phyloP scores from a whole-genome alignment of 768 basidiomycete genomes.

The Phanerochaete sordida region DNA sequence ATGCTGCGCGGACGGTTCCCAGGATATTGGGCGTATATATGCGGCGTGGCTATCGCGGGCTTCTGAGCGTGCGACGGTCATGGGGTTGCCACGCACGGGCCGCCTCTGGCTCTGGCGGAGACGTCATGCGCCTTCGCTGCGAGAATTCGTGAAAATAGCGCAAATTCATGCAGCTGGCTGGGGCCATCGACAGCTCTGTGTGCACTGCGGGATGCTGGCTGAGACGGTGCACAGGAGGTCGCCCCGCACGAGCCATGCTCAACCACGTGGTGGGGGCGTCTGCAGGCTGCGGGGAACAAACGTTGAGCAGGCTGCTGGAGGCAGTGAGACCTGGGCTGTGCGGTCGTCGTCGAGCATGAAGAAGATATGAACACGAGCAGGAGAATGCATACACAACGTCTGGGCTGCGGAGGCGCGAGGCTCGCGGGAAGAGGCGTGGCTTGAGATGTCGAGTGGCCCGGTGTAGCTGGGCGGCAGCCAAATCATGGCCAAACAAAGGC shows the following conservation, averaged over 20 bases:
- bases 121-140: background rate
- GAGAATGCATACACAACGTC: background rate
- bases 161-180: background rate
- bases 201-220: background rate
- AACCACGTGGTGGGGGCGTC: background rate
- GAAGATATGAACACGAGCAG: background rate
- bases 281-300: background rate
- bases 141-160: background rate
- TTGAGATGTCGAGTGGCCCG: conserved; percentile 6
- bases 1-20: background rate
- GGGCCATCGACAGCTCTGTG: background rate
- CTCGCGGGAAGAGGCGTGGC: conserved; percentile 17
- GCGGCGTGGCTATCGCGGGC: background rate
- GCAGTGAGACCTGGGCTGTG: background rate
- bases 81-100: conserved; percentile 1
- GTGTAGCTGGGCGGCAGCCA: conserved; percentile 10
- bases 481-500: conserved; percentile 16
- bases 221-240: background rate
- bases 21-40: background rate
- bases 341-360: background rate
- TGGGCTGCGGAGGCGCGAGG: background rate
- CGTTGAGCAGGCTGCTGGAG: background rate
- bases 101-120: background rate
- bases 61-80: background rate
- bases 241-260: background rate